Percentiles rank a stretch among this genome's conserved stretches.
These are phyloP conservation scores for Esteya vermicola DNA, from an alignment of 2,329 filamentous ascomycete species.

Conservation along the genomic window DNA sequence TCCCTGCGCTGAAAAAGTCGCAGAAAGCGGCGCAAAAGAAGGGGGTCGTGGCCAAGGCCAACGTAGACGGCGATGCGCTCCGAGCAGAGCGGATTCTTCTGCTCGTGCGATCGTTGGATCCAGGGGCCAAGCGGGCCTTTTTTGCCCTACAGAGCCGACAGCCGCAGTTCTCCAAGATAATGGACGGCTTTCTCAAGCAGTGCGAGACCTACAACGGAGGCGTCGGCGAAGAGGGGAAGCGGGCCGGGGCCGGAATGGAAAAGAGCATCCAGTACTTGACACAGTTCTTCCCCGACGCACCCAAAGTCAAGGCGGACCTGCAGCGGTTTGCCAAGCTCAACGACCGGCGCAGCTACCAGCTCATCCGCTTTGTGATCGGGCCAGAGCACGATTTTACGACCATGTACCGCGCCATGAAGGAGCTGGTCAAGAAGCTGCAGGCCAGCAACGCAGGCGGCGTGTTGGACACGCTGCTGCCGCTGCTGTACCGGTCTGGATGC, in stretches of 20 bases:
- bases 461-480: conserved; percentile 64
- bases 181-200: conserved; percentile 64
- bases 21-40: conserved; percentile 49
- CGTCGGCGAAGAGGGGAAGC: conserved; percentile 57
- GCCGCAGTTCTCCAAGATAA: conserved; percentile 54
- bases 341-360: conserved; percentile 77
- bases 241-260: conserved; percentile 56
- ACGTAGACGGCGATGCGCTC: conserved; percentile 57
- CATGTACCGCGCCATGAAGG: conserved; percentile 78
- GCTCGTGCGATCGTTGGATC: conserved; percentile 64
- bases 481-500: conserved; percentile 71
- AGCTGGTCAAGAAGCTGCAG: conserved; percentile 71
- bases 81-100: conserved; percentile 74
- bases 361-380: conserved; percentile 74
- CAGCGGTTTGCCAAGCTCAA: conserved; percentile 85
- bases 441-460: conserved; percentile 48
- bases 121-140: conserved; percentile 70
- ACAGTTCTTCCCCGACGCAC: conserved; percentile 61
- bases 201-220: conserved; percentile 87
- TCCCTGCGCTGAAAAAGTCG: conserved; percentile 53
- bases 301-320: conserved; percentile 60
- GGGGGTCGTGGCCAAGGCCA: conserved; percentile 16
- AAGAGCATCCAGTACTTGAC: conserved; percentile 60
- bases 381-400: conserved; percentile 85
- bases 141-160: conserved; percentile 75